phyloP scores from a whole-genome alignment of 108 stramenopile species.

The Skeletonema potamos region DNA sequence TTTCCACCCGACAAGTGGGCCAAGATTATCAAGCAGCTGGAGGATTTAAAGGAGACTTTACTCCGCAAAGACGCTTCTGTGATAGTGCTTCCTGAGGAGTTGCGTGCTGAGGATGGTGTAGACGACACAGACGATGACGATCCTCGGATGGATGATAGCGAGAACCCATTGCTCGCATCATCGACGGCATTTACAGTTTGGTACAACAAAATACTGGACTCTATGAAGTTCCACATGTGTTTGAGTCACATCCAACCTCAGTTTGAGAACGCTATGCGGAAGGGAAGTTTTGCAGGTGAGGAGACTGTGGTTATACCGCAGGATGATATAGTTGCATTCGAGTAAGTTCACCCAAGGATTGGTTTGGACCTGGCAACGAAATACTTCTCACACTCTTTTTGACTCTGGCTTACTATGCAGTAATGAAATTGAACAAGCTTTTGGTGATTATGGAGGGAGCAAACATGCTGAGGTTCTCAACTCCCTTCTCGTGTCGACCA shows the following conservation, averaged over 20 bases:
- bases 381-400: neutral
- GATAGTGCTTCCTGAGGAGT: conserved; percentile 22
- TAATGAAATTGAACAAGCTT: conserved; percentile 15
- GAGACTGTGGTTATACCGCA: conserved; percentile 23
- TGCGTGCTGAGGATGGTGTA: neutral
- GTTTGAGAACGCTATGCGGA: conserved; percentile 20
- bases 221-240: conserved; percentile 38
- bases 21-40: conserved; percentile 28
- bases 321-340: conserved; percentile 33
- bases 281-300: neutral
- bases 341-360: conserved; percentile 19
- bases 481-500: conserved; percentile 13
- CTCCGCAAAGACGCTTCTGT: conserved; percentile 37
- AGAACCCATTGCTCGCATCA: conserved; percentile 23
- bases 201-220: conserved; percentile 16
- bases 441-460: conserved; percentile 18
- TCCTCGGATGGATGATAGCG: conserved; percentile 26
- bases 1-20: conserved; percentile 25
- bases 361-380: neutral
- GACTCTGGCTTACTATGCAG: neutral
- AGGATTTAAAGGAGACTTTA: conserved; percentile 11
- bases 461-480: conserved; percentile 21
- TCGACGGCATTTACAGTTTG: conserved; percentile 12
- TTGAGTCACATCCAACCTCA: conserved; percentile 43
- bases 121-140: conserved; percentile 7